Evolutionary conservation across 345 rosid species (phyloP).

Genomic region (Psidium friedrichsthalianum): DNA sequence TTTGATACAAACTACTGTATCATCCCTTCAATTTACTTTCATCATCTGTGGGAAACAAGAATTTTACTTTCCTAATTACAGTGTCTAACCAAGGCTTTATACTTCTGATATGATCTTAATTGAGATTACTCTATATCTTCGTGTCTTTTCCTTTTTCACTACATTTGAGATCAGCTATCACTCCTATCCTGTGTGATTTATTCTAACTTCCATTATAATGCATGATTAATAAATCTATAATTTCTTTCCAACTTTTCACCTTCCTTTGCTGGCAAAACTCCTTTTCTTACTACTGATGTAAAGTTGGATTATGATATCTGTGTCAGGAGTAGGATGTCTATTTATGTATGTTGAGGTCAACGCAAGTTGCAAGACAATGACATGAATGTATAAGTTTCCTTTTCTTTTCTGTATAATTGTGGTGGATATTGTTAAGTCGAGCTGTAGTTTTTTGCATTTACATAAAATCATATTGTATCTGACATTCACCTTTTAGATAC

Average conservation of each 20-base stretch:
- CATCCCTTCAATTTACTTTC: no score
- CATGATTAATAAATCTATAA: not conserved
- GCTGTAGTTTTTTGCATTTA: not conserved
- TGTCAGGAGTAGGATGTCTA: not conserved
- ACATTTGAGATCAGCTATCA: not conserved
- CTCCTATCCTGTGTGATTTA: not conserved
- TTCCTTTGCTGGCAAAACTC: not conserved
- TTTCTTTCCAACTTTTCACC: not conserved
- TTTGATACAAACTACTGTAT: not conserved
- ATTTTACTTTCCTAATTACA: not conserved
- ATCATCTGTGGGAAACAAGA: not conserved
- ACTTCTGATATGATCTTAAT: not conserved
- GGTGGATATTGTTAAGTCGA: not conserved
- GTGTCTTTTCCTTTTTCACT: not conserved
- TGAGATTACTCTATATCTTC: not conserved
- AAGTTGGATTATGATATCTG: not conserved
- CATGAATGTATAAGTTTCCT: not conserved
- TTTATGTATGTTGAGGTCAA: not conserved
- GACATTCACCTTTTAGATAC: constrained; percentile 34
- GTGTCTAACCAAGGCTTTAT: not conserved
- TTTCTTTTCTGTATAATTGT: not conserved
- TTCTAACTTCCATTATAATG: not conserved
- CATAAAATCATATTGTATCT: not conserved
- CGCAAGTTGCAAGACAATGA: not conserved
- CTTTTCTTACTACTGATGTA: not conserved